These are phyloP conservation scores for Globisporangium nagaii DNA, from an alignment of 352 stramenopile genomes.

Conservation along the genomic window DNA sequence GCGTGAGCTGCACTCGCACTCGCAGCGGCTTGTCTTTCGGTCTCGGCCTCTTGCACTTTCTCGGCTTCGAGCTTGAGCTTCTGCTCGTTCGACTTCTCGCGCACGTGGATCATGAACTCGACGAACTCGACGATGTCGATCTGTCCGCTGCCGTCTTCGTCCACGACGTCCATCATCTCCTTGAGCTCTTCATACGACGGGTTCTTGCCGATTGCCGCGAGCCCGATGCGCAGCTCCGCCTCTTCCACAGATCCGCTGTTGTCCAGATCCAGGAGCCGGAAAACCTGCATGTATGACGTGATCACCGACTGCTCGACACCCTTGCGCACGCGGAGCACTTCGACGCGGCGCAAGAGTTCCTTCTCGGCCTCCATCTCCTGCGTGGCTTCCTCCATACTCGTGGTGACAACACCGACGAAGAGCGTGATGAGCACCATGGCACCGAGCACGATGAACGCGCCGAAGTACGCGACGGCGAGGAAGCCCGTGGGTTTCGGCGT, in stretches of 20 bases:
- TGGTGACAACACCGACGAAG: conserved; percentile 90
- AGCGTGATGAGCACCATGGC: conserved; percentile 88
- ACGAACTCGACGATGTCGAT: conserved; percentile 87
- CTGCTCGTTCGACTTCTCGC: conserved; percentile 59
- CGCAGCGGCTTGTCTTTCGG: conserved; percentile 1
- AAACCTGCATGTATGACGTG: conserved; percentile 78
- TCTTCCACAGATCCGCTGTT: conserved; percentile 81
- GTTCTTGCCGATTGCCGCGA: conserved; percentile 78
- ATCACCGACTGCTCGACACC: conserved; percentile 39
- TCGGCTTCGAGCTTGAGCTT: conserved; percentile 15
- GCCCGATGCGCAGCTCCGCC: conserved; percentile 71
- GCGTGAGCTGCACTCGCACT: background rate
- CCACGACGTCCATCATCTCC: conserved; percentile 83
- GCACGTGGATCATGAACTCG: conserved; percentile 82
- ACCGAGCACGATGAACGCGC: conserved; percentile 77
- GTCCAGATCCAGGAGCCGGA: conserved; percentile 79
- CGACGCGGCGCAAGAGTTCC: conserved; percentile 51
- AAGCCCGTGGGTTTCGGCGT: conserved; percentile 28
- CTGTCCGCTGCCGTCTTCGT: conserved; percentile 80
- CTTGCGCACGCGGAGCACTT: conserved; percentile 51
- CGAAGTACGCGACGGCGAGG: conserved; percentile 73
- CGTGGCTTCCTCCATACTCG: conserved; percentile 88
- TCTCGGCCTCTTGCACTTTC: conserved; percentile 11
- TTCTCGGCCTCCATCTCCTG: conserved; percentile 82
- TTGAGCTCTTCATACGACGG: conserved; percentile 75